A percentile compares a stretch with the other conserved stretches of the same genome.
These are phyloP conservation scores for Diaporthe citriasiana DNA, from an alignment of 2,329 filamentous ascomycete species.

Conservation along the genomic window DNA sequence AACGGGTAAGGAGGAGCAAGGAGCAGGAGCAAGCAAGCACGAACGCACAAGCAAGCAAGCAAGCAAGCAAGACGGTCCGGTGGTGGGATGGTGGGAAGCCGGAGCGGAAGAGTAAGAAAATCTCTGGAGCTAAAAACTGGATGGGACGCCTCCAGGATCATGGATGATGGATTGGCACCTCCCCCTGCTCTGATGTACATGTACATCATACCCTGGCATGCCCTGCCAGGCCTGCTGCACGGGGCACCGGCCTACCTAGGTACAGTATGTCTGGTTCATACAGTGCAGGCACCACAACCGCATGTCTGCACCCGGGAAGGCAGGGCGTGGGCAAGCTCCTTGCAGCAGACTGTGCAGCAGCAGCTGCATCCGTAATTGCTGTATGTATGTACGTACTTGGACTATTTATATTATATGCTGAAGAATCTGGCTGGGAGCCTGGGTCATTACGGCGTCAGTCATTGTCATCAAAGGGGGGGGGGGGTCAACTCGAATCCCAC, in stretches of 20 bases:
- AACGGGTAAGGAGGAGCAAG: not conserved
- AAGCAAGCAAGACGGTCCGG: conserved; percentile 28
- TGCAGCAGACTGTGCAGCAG: conserved; percentile 21
- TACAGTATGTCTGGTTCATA: not conserved
- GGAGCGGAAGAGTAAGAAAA: conserved; percentile 36
- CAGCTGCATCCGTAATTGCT: not conserved
- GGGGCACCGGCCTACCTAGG: not conserved
- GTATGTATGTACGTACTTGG: not conserved
- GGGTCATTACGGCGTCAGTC: not conserved
- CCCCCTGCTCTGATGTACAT: conserved; percentile 1
- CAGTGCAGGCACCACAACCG: not conserved
- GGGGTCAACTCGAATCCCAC: conserved; percentile 6
- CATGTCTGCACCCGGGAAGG: not conserved
- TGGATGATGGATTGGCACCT: conserved; percentile 11
- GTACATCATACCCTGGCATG: conserved; percentile 17
- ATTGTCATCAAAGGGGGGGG: not conserved
- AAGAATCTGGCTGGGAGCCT: not conserved
- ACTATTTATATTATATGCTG: not conserved
- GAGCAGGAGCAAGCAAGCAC: not conserved
- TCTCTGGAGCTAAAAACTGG: conserved; percentile 37
- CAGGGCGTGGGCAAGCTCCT: conserved; percentile 10
- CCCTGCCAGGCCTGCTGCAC: conserved; percentile 15
- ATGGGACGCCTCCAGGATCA: conserved; percentile 34
- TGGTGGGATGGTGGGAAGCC: conserved; percentile 29
- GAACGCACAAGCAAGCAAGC: conserved; percentile 13